Percentiles rank a stretch among this genome's conserved stretches.
Evolutionary conservation across 2,329 filamentous ascomycete species (phyloP).

Genomic region (Penicillium rolfsii): DNA sequence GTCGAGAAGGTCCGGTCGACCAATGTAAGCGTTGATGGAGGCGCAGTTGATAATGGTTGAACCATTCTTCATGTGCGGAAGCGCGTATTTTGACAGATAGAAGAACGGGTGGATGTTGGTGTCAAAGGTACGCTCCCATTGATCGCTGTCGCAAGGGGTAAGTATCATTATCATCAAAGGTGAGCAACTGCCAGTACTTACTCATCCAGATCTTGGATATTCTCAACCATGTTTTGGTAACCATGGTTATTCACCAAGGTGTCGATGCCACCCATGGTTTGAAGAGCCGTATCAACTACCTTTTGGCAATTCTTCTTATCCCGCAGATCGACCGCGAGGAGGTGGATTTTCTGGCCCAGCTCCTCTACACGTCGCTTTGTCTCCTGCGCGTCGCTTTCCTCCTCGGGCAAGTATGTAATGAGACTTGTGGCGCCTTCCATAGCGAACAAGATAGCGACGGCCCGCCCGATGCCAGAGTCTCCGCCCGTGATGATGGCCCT

Average conservation of each 20-base stretch:
- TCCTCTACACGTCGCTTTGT: conserved; percentile 73
- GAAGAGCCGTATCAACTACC: conserved; percentile 67
- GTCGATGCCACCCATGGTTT: conserved; percentile 69
- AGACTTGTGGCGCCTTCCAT: conserved; percentile 76
- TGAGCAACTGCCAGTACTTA: conserved; percentile 32
- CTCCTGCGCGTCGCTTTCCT: conserved; percentile 74
- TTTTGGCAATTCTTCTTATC: conserved; percentile 69
- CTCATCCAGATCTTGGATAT: conserved; percentile 72
- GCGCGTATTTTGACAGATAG: conserved; percentile 74
- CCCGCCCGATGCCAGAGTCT: conserved; percentile 76
- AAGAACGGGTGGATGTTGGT: conserved; percentile 82
- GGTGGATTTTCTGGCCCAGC: conserved; percentile 66
- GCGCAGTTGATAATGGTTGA: conserved; percentile 82
- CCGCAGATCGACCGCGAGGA: conserved; percentile 66
- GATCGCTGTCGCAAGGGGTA: conserved; percentile 56
- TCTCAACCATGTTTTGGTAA: conserved; percentile 73
- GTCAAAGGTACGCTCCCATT: conserved; percentile 78
- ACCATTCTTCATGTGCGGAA: conserved; percentile 74
- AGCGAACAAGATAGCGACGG: conserved; percentile 74
- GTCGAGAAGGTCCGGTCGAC: conserved; percentile 77
- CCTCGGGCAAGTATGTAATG: conserved; percentile 74
- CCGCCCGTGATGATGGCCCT: conserved; percentile 82
- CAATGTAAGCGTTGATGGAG: conserved; percentile 81
- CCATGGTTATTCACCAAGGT: conserved; percentile 70
- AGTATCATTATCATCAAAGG: neutral